Conservation (phyloP, 371 early-diverging fungal species). For the Haplosporangium sp. region DNA sequence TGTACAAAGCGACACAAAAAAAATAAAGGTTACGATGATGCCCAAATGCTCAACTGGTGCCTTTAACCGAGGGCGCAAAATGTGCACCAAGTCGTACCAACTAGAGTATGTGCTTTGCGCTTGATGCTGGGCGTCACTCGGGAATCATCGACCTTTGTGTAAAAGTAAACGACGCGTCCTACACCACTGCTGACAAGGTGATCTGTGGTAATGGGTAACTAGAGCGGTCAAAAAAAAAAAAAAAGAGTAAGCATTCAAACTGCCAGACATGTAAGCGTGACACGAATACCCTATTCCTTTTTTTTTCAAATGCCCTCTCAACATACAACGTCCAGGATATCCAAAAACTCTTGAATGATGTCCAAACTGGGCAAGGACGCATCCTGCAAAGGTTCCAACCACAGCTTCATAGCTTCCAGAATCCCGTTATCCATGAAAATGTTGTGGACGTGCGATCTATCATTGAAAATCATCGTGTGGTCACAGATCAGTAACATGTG, state of each 20-base stretch:
- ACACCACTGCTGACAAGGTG: conserved; percentile 87
- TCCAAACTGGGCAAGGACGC: conserved; percentile 94
- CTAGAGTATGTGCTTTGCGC: conserved; percentile 84
- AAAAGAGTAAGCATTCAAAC: conserved; percentile 36
- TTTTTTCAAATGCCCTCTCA: not conserved
- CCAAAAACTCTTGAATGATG: conserved; percentile 89
- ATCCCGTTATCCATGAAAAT: conserved; percentile 89
- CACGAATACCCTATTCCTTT: too few relatives aligned
- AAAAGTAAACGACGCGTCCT: conserved; percentile 96
- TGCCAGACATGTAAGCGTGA: not conserved
- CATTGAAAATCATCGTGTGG: not conserved
- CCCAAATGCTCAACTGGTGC: too few relatives aligned
- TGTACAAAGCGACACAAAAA: not conserved
- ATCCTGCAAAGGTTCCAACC: conserved; percentile 98
- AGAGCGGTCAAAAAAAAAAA: not conserved
- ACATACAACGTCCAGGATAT: conserved; percentile 74
- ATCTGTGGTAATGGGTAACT: conserved; percentile 86
- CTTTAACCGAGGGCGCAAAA: too few relatives aligned
- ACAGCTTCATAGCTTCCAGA: conserved; percentile 86
- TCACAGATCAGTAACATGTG: too few relatives aligned
- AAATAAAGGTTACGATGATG: not conserved
- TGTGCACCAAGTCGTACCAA: conserved; percentile 58
- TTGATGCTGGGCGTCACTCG: conserved; percentile 79
- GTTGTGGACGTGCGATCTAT: conserved; percentile 71
- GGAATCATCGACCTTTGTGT: conserved; percentile 84